These are phyloP conservation scores for Xylaria sp. DNA, from an alignment of 2,329 filamentous ascomycete genomes.

Conservation along the genomic window DNA sequence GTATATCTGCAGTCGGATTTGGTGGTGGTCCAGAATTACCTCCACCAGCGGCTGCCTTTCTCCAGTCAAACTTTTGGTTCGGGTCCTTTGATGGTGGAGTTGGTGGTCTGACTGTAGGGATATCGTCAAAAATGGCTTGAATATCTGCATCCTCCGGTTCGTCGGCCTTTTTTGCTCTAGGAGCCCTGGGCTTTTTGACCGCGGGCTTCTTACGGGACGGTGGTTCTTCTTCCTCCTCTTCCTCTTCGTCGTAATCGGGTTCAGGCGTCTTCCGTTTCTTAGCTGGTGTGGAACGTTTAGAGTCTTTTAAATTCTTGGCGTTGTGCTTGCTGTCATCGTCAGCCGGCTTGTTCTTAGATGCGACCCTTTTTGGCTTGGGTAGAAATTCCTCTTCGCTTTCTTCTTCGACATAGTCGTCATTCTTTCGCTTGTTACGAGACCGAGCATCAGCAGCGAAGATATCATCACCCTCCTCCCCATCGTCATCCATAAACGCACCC, in stretches of 20 bases:
- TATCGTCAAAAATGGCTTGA: constrained; percentile 86
- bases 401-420: constrained; percentile 80
- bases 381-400: constrained; percentile 77
- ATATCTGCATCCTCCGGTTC: constrained; percentile 76
- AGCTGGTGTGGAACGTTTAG: constrained; percentile 47
- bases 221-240: constrained; percentile 64
- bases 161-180: constrained; percentile 72
- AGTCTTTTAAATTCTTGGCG: constrained; percentile 48
- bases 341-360: constrained; percentile 56
- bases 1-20: constrained; percentile 75
- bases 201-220: constrained; percentile 63
- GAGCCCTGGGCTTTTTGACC: constrained; percentile 67
- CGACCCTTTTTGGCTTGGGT: constrained; percentile 69
- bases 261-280: constrained; percentile 71
- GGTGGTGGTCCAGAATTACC: constrained; percentile 73
- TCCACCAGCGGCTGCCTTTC: constrained; percentile 67
- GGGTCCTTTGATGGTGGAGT: constrained; percentile 81
- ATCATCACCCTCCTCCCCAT: constrained; percentile 79
- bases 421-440: constrained; percentile 72
- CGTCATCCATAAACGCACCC: constrained; percentile 72
- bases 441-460: constrained; percentile 82
- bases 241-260: constrained; percentile 66
- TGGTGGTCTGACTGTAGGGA: constrained; percentile 84
- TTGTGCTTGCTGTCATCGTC: constrained; percentile 43
- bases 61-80: constrained; percentile 83